Evolutionary conservation across 2,329 filamentous ascomycete species (phyloP).

Genomic region (Domatiomyces catenatus): DNA sequence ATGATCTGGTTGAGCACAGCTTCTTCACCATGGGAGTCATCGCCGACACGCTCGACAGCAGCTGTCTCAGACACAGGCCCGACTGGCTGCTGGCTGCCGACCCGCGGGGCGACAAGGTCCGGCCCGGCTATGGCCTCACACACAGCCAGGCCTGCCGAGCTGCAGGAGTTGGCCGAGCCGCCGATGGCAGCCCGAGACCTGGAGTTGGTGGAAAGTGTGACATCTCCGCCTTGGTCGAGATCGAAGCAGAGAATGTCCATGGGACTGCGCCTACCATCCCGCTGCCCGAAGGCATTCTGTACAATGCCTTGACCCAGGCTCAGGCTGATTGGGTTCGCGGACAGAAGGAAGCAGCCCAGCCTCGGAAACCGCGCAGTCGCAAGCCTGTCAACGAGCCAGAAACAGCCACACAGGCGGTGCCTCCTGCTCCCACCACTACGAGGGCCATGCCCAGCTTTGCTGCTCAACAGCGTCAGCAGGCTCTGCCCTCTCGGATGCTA

Average conservation of each 20-base stretch:
- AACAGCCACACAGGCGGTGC: not conserved
- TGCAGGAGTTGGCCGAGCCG: conserved; percentile 30
- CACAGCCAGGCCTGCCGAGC: conserved; percentile 30
- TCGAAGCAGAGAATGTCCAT: conserved; percentile 30
- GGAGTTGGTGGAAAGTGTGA: conserved; percentile 31
- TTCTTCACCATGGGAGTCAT: conserved; percentile 38
- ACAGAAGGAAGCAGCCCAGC: conserved; percentile 10
- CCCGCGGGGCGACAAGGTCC: conserved; percentile 32
- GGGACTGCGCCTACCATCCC: conserved; percentile 32
- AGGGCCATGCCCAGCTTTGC: conserved; percentile 26
- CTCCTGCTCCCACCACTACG: conserved; percentile 1
- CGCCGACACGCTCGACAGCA: conserved; percentile 27
- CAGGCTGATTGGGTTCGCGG: conserved; percentile 28
- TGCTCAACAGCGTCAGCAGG: conserved; percentile 32
- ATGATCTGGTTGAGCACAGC: conserved; percentile 34
- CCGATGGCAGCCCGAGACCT: conserved; percentile 27
- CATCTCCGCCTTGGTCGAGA: conserved; percentile 33
- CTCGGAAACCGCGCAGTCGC: conserved; percentile 8
- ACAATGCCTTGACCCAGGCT: conserved; percentile 27
- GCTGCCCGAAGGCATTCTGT: conserved; percentile 30
- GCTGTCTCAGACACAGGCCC: conserved; percentile 26
- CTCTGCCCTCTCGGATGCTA: conserved; percentile 16
- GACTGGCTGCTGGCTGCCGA: conserved; percentile 29
- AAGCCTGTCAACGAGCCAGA: conserved; percentile 6
- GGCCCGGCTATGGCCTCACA: conserved; percentile 29